Conservation (phyloP, 116 monocot genomes). For the Iris pallida region DNA sequence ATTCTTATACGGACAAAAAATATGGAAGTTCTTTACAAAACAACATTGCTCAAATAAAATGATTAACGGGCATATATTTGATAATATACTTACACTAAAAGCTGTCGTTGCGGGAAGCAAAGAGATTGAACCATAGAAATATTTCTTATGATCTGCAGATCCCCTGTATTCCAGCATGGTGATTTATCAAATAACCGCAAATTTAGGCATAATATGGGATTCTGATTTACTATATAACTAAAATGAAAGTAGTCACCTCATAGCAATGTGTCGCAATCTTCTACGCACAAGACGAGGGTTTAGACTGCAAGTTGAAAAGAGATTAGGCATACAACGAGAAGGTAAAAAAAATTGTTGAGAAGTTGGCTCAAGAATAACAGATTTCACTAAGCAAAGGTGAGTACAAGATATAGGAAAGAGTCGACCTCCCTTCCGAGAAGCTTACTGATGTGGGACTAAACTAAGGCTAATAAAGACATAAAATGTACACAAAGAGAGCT, state of each 20-base stretch:
- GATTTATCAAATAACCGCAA: slow-evolving; percentile 5
- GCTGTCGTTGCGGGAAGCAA: slow-evolving; percentile 56
- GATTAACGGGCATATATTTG: no score
- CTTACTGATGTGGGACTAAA: no score
- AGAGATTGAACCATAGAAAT: slow-evolving; percentile 75
- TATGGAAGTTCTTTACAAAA: no score
- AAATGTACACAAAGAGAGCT: no score
- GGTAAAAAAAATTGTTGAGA: not conserved
- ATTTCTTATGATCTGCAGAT: slow-evolving; percentile 59
- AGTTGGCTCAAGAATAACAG: no score
- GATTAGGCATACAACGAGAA: not conserved
- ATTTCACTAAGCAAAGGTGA: no score
- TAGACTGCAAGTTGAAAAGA: slow-evolving; percentile 78
- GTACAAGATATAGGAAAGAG: no score
- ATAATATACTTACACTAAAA: slow-evolving; percentile 57
- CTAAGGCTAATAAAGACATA: no score
- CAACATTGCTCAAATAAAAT: no score
- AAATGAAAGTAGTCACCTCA: slow-evolving; percentile 47
- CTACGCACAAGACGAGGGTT: slow-evolving; percentile 82
- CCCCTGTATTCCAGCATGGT: slow-evolving; percentile 48
- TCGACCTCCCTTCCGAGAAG: no score
- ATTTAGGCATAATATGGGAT: not conserved
- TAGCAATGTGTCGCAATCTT: slow-evolving; percentile 74
- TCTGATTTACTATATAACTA: not conserved
- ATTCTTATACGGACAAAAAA: no score